phyloP scores from a whole-genome alignment of 1,139 yeast genomes.

The Arxiozyma slooffiae region DNA sequence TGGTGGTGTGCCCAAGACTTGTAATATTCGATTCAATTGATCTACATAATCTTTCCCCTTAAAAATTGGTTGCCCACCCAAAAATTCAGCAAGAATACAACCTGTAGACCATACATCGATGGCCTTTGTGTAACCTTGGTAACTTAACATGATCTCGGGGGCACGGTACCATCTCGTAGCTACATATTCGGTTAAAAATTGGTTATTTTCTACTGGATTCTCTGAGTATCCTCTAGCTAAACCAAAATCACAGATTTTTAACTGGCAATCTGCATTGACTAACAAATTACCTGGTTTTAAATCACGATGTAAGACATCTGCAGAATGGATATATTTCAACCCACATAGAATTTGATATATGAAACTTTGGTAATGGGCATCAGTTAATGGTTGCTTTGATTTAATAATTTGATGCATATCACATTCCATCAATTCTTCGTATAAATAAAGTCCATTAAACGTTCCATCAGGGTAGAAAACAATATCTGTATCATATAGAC shows the following conservation, averaged over 20 bases:
- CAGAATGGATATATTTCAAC: conserved; percentile 86
- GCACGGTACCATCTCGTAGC: conserved; percentile 99
- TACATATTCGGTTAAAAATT: conserved; percentile 90
- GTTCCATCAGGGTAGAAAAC: conserved; percentile 44
- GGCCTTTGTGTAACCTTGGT: conserved; percentile 90
- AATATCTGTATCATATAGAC: conserved; percentile 87
- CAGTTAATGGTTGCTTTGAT: conserved; percentile 89
- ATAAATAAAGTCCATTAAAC: conserved; percentile 83
- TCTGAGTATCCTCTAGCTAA: conserved; percentile 87
- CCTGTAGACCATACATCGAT: conserved; percentile 98
- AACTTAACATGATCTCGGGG: conserved; percentile 91
- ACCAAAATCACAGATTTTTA: conserved; percentile 95
- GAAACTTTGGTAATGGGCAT: conserved; percentile 89
- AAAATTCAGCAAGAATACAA: conserved; percentile 84
- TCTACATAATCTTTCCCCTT: conserved; percentile 94
- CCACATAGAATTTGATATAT: conserved; percentile 90
- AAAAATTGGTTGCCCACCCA: conserved; percentile 89
- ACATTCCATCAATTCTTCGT: conserved; percentile 95
- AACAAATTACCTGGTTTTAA: conserved; percentile 87
- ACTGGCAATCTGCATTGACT: conserved; percentile 93
- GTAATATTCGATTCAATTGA: conserved; percentile 79
- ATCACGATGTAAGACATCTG: conserved; percentile 91
- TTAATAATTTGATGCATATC: conserved; percentile 96
- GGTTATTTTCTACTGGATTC: conserved; percentile 80
- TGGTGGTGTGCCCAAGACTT: conserved; percentile 83